Percentiles rank a stretch among this genome's conserved stretches.
These are phyloP conservation scores for Elaeis oleifera DNA, from an alignment of 202 grass and related monocot genomes.

Conservation along the genomic window DNA sequence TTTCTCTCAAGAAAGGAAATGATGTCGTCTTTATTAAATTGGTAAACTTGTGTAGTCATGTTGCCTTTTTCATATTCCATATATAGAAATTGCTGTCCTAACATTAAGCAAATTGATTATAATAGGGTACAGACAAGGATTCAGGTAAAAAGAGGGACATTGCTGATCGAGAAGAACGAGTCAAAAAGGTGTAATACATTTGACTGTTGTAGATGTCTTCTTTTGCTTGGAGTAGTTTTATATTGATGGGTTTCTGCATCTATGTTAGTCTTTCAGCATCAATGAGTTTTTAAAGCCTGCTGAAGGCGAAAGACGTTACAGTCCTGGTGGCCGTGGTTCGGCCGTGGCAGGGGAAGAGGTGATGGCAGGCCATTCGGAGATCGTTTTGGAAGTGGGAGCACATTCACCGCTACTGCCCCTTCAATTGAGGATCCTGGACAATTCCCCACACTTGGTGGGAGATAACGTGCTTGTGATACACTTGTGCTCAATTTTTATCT, in stretches of 20 bases:
- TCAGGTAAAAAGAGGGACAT: slow-evolving; percentile 3
- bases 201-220: too few species aligned
- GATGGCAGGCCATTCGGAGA: slow-evolving; percentile 6
- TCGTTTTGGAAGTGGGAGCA: background rate
- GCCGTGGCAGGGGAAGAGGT: slow-evolving; percentile 3
- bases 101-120: background rate
- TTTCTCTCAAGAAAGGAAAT: slow-evolving; percentile 23
- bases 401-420: background rate
- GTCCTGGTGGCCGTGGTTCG: background rate
- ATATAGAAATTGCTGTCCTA: background rate
- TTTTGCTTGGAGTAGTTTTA: too few species aligned
- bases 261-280: slow-evolving; percentile 12
- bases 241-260: too few species aligned
- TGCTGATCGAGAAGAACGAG: slow-evolving; percentile 1
- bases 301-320: background rate
- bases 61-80: background rate
- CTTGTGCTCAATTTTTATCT: background rate
- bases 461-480: background rate
- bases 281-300: slow-evolving; percentile 21
- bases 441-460: slow-evolving; percentile 11
- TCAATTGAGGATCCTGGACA: slow-evolving; percentile 19
- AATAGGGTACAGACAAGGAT: slow-evolving; percentile 21
- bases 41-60: background rate
- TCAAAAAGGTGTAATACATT: slow-evolving; percentile 8
- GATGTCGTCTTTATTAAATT: slow-evolving; percentile 29